Percentiles rank a stretch among this genome's conserved stretches.
phyloP scores from a whole-genome alignment of 1,284 basidiomycete species.

The Amylostereum chailletii region DNA sequence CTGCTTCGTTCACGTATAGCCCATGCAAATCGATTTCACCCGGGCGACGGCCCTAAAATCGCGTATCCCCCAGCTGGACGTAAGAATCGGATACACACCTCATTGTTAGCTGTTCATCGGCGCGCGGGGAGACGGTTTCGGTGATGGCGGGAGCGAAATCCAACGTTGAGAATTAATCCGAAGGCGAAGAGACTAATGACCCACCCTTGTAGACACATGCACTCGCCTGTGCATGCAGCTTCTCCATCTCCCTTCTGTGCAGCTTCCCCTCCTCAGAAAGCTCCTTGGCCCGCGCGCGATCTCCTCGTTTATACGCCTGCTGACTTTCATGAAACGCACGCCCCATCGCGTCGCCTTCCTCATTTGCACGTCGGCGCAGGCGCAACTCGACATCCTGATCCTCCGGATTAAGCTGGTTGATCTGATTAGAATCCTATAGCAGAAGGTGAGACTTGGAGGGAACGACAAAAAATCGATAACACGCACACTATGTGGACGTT shows the following conservation, averaged over 20 bases:
- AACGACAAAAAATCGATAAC: no score
- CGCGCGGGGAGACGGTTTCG: no score
- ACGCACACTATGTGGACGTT: no score
- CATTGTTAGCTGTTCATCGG: constrained; percentile 69
- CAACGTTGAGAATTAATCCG: not conserved
- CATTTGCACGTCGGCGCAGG: constrained; percentile 66
- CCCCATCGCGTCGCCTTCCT: constrained; percentile 71
- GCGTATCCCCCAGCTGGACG: constrained; percentile 2
- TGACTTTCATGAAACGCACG: constrained; percentile 58
- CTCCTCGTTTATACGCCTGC: constrained; percentile 58
- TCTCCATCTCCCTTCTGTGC: constrained; percentile 76
- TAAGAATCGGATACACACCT: constrained; percentile 25
- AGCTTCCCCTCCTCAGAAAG: constrained; percentile 78
- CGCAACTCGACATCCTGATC: constrained; percentile 34
- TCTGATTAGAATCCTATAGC: constrained; percentile 47
- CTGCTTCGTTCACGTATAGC: constrained; percentile 88
- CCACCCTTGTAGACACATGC: constrained; percentile 83
- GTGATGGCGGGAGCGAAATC: no score
- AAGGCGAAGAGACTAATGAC: constrained; percentile 5
- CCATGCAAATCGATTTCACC: constrained; percentile 88
- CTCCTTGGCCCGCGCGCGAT: constrained; percentile 78
- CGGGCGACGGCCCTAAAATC: constrained; percentile 47
- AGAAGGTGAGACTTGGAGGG: no score
- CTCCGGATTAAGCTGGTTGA: constrained; percentile 63
- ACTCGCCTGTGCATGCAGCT: constrained; percentile 78